phyloP scores from a whole-genome alignment of 176 grass and related monocot genomes.

The Elymus sibiricus region DNA sequence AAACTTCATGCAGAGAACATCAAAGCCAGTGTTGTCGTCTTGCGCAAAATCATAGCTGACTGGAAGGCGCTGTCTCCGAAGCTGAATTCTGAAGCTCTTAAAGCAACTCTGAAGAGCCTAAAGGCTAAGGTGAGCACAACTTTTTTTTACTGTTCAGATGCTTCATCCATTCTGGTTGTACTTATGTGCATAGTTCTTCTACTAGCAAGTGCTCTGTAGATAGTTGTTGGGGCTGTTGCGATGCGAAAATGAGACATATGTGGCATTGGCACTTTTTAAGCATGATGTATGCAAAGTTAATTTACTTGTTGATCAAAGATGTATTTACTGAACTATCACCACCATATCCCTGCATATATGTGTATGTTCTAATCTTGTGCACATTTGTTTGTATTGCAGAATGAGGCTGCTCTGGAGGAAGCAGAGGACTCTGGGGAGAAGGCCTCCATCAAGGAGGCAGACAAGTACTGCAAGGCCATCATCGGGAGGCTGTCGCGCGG shows the following conservation, averaged over 20 bases:
- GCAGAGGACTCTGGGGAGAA: slow-evolving; percentile 41
- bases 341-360: not conserved
- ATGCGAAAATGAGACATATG: not conserved
- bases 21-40: slow-evolving; percentile 66
- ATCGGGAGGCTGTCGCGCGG: slow-evolving; percentile 56
- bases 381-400: slow-evolving; percentile 42
- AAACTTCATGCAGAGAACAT: slow-evolving; percentile 62
- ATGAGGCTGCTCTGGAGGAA: slow-evolving; percentile 51
- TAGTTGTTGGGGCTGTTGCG: not conserved
- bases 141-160: slow-evolving; percentile 2
- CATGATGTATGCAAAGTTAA: not conserved
- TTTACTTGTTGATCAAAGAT: not conserved
- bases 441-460: slow-evolving; percentile 66
- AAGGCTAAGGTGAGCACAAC: slow-evolving; percentile 57
- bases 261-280: not conserved
- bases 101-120: slow-evolving; percentile 62
- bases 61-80: slow-evolving; percentile 78
- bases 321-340: not conserved
- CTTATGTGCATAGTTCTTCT: not conserved
- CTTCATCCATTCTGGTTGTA: not conserved
- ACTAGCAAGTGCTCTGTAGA: not conserved
- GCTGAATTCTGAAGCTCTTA: slow-evolving; percentile 66
- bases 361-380: not conserved
- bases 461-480: slow-evolving; percentile 88
- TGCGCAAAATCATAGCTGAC: slow-evolving; percentile 54